Base-by-base conservation (phyloP, 305 asterid genomes). In the Solanum hybrid region DNA sequence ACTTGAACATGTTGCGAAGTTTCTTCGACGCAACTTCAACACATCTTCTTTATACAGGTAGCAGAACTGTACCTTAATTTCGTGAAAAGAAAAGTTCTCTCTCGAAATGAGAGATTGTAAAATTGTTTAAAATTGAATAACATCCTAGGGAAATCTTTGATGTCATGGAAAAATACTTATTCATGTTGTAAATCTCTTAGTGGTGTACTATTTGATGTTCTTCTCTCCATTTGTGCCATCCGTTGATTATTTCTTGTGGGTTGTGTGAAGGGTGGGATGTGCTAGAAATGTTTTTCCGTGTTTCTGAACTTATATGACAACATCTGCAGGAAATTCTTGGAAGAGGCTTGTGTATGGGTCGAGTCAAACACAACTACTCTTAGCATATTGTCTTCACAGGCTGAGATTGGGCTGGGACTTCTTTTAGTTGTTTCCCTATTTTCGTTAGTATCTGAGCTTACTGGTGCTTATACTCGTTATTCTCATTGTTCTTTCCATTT, bases 271-370 rank as follows among this genome's bases (percentile, higher is more conserved):
- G 56, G 32, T 7, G 4, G 56, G 86, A 19, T 12, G 32, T 37
- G 66, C 24, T n/a, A 78, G 60, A n/a, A 80, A 13, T 14, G 0
- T 40, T 38, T 40, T 14, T 38, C 36, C 69, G 26, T 38, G 34
- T 80, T 26, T 79, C 86, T 79, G 64, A 31, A 38, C 66, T 80
- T 26, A 38, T 11, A 6, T 80, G 69, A 60, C 36, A 40, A 76
- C 85, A 78, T 94, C 88, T 92, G 56, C 98, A 97, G 99, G 95
- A 97, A 94, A 90, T 97, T 96, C 95, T 92, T 97, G 96, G 99
- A 97, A 89, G 94, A 96, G 80, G 91, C 93, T 75, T 96, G 99
- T 94, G 98, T 97, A 82, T 96, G 98, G 99, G 97, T 96, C 42
- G 99, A 95, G 89, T 95, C 98, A 24, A 97, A 97, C 91, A 89